phyloP scores from a whole-genome alignment of 495 filamentous ascomycete species.

The Hypoxylon lenormandii region DNA sequence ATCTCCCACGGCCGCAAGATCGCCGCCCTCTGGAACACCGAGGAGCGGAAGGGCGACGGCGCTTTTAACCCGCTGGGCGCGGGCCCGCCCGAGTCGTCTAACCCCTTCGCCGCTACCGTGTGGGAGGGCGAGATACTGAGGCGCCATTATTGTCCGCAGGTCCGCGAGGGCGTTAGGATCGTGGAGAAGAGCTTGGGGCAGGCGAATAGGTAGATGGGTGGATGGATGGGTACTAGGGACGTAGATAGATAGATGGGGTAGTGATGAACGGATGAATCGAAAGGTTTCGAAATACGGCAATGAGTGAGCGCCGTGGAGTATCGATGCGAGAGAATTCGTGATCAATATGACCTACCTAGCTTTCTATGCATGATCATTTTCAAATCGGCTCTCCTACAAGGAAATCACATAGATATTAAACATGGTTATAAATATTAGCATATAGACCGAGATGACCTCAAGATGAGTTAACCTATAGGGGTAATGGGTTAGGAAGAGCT shows the following conservation, averaged over 20 bases:
- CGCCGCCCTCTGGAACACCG: conserved; percentile 80
- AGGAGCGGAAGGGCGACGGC: conserved; percentile 83
- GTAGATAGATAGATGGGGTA: background rate
- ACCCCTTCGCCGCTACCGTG: conserved; percentile 83
- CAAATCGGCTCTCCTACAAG: too few species aligned
- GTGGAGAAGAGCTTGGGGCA: conserved; percentile 71
- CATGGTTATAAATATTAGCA: too few species aligned
- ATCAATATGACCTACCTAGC: background rate
- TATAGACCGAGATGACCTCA: too few species aligned
- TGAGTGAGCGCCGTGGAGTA: background rate
- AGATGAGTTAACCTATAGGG: too few species aligned
- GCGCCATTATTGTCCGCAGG: conserved; percentile 86
- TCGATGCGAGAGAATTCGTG: background rate
- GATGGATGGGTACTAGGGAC: conserved; percentile 4
- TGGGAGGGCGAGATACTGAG: conserved; percentile 93
- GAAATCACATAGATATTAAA: too few species aligned
- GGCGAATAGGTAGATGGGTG: conserved; percentile 32
- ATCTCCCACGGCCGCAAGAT: conserved; percentile 79
- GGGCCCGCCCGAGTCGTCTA: conserved; percentile 48
- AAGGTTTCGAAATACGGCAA: background rate
- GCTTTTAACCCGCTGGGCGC: conserved; percentile 62
- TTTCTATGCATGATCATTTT: too few species aligned
- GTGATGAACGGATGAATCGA: too few species aligned
- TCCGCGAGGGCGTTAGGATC: conserved; percentile 76
- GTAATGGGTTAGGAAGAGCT: too few species aligned